These are phyloP conservation scores for Nissolia schottii DNA, from an alignment of 306 rosid genomes.

Conservation along the genomic window DNA sequence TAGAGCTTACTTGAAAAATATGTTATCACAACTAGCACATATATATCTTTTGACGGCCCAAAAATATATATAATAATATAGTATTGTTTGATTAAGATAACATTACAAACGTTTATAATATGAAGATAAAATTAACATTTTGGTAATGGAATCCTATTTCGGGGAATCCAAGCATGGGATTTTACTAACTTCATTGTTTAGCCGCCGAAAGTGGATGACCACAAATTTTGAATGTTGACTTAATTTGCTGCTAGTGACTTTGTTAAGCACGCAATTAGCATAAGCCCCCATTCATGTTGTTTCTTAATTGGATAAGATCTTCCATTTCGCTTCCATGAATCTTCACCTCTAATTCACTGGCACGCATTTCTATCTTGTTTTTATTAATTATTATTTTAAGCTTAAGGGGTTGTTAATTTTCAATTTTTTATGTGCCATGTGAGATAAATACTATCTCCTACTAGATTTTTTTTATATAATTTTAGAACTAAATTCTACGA, in stretches of 20 bases:
- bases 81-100: neutral
- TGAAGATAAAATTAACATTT: neutral
- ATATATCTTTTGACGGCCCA: too few species aligned
- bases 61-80: too few species aligned
- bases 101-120: neutral
- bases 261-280: conserved; percentile 16
- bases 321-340: conserved; percentile 5
- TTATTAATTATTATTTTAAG: neutral
- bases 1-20: neutral
- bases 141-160: neutral
- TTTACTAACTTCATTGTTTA: neutral
- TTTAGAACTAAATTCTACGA: too few species aligned
- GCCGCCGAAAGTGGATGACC: conserved; percentile 10
- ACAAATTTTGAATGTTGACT: conserved; percentile 9
- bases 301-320: conserved; percentile 14
- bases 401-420: neutral
- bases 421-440: too few species aligned
- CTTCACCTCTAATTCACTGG: neutral
- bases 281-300: neutral
- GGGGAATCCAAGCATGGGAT: neutral
- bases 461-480: too few species aligned
- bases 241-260: neutral
- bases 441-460: too few species aligned
- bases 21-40: neutral
- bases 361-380: neutral